Evolutionary conservation across 345 rosid species (phyloP).

Genomic region (Conringia planisiliqua): DNA sequence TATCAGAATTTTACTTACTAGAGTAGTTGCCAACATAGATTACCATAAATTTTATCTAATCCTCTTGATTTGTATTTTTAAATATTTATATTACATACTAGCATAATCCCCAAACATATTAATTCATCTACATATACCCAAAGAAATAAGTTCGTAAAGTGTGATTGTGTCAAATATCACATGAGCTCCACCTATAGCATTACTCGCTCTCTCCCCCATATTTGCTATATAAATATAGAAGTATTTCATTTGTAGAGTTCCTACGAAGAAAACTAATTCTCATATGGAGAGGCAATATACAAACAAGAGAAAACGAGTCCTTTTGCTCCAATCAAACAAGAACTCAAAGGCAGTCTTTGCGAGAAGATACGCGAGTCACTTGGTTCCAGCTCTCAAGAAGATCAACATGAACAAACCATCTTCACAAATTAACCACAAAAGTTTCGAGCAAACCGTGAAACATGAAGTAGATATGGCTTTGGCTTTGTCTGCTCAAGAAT

Average conservation of each 20-base stretch:
- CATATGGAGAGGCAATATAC: constrained; percentile 29
- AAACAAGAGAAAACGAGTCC: constrained; percentile 32
- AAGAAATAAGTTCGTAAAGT: constrained; percentile 13
- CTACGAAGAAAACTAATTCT: not conserved
- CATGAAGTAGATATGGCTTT: constrained; percentile 46
- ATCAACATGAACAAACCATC: constrained; percentile 10
- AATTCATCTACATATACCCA: not conserved
- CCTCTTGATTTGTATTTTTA: not conserved
- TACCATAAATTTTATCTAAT: not conserved
- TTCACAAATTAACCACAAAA: not conserved
- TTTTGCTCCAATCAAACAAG: constrained; percentile 31
- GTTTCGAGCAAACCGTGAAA: constrained; percentile 28
- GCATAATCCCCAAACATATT: not conserved
- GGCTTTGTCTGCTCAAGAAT: constrained; percentile 37
- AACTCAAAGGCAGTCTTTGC: constrained; percentile 7
- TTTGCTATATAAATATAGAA: no score
- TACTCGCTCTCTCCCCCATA: not conserved
- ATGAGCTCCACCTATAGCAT: constrained; percentile 6
- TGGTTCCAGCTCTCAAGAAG: constrained; percentile 39
- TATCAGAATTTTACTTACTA: not conserved
- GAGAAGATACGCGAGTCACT: constrained; percentile 34
- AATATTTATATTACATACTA: not conserved
- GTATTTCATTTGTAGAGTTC: no score
- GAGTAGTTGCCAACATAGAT: not conserved
- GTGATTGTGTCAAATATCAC: constrained; percentile 11